phyloP scores from a whole-genome alignment of 805 yeast genomes.

The Saturnispora ahearnii region DNA sequence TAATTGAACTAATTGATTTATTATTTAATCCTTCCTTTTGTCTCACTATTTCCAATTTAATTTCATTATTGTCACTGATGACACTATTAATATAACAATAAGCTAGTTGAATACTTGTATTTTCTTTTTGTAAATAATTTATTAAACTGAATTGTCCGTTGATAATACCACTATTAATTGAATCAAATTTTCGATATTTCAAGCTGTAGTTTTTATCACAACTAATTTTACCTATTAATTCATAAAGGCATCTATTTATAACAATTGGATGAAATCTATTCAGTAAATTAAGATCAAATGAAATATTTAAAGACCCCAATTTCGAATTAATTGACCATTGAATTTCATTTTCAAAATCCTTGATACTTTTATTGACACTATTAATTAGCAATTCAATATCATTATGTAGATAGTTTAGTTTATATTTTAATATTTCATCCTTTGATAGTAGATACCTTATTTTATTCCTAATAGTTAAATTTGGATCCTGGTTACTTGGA shows the following conservation, averaged over 20 bases:
- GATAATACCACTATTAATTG: not conserved
- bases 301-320: constrained; percentile 13
- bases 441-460: constrained; percentile 23
- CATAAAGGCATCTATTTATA: constrained; percentile 24
- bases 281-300: constrained; percentile 15
- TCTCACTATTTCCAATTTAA: not conserved
- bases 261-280: constrained; percentile 14
- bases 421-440: constrained; percentile 10
- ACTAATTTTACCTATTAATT: constrained; percentile 11
- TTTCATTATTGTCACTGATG: not conserved
- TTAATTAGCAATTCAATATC: constrained; percentile 11
- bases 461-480: constrained; percentile 49
- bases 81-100: not conserved
- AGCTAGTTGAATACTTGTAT: not conserved
- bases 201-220: constrained; percentile 5
- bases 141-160: not conserved
- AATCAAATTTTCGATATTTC: constrained; percentile 10
- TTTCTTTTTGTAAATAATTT: not conserved
- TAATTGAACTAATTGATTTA: not conserved
- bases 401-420: constrained; percentile 11
- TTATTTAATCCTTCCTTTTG: constrained; percentile 1
- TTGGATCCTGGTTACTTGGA: constrained; percentile 45
- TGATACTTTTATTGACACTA: constrained; percentile 16
- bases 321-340: not conserved
- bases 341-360: constrained; percentile 13